Conservation (phyloP, 345 rosid genomes). For the Trapa bicornis region DNA sequence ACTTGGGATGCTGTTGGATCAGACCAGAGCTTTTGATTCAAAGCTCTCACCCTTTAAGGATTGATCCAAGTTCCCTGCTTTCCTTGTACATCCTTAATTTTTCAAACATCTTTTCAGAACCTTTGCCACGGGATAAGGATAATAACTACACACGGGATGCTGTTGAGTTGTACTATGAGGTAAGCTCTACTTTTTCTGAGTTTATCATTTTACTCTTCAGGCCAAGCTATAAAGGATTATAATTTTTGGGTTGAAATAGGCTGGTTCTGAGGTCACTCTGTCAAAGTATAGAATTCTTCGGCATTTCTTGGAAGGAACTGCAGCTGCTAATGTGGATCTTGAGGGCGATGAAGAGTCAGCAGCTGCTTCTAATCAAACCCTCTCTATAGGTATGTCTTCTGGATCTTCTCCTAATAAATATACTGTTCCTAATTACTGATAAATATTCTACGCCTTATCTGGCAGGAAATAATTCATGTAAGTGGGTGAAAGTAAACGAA, state of each 20-base stretch:
- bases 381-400: conserved; percentile 17
- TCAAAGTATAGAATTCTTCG: conserved; percentile 44
- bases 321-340: conserved; percentile 48
- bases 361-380: conserved; percentile 9
- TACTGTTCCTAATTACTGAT: neutral
- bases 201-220: neutral
- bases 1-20: neutral
- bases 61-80: neutral
- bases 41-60: neutral
- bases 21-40: neutral
- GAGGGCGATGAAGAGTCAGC: conserved; percentile 30
- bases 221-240: neutral
- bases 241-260: conserved; percentile 26
- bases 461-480: conserved; percentile 28
- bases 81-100: conserved; percentile 37
- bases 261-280: conserved; percentile 35
- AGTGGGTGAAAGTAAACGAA: conserved; percentile 69
- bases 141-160: conserved; percentile 53
- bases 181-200: conserved; percentile 14
- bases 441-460: neutral
- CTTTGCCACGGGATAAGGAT: conserved; percentile 65
- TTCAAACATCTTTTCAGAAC: conserved; percentile 71
- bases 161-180: conserved; percentile 81
- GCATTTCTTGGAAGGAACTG: conserved; percentile 71
- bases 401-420: neutral